Evolutionary conservation across 179 eudicot species (phyloP).

Genomic region (Camellia oleifera): DNA sequence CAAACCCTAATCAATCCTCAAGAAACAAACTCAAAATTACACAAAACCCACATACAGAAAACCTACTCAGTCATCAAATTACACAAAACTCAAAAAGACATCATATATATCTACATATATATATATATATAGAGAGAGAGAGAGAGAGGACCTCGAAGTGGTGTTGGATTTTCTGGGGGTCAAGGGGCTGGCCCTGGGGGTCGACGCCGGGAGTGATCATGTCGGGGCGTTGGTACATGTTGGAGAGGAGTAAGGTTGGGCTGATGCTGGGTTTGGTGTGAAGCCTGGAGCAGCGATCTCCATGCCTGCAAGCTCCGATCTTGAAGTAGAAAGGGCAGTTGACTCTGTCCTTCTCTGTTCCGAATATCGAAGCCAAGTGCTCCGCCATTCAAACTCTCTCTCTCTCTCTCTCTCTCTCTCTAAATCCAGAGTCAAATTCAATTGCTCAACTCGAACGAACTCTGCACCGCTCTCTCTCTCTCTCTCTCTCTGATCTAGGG

Average conservation of each 20-base stretch:
- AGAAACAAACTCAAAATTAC: background rate
- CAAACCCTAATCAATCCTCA: background rate
- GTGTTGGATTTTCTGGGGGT: slow-evolving; percentile 76
- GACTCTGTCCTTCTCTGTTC: slow-evolving; percentile 95
- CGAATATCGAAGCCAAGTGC: slow-evolving; percentile 88
- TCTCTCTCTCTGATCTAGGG: background rate
- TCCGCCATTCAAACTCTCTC: slow-evolving; percentile 56
- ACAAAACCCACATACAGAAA: background rate
- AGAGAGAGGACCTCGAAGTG: slow-evolving; percentile 66
- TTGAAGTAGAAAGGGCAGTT: slow-evolving; percentile 96
- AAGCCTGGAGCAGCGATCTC: slow-evolving; percentile 84
- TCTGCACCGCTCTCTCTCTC: background rate
- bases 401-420: background rate
- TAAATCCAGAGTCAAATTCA: background rate
- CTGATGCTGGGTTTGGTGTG: slow-evolving; percentile 89
- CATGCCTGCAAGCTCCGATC: slow-evolving; percentile 95
- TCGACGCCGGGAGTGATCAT: slow-evolving; percentile 92
- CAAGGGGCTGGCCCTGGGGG: slow-evolving; percentile 77
- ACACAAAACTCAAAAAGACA: background rate
- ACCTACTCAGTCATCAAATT: background rate
- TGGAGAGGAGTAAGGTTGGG: slow-evolving; percentile 77
- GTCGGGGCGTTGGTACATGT: slow-evolving; percentile 95
- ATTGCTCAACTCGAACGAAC: background rate
- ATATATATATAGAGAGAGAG: no score
- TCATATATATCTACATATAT: background rate